Evolutionary conservation across 345 rosid genomes (phyloP), one percentile per base, ranked within the genome.

Genomic region (Citrus australasica): DNA sequence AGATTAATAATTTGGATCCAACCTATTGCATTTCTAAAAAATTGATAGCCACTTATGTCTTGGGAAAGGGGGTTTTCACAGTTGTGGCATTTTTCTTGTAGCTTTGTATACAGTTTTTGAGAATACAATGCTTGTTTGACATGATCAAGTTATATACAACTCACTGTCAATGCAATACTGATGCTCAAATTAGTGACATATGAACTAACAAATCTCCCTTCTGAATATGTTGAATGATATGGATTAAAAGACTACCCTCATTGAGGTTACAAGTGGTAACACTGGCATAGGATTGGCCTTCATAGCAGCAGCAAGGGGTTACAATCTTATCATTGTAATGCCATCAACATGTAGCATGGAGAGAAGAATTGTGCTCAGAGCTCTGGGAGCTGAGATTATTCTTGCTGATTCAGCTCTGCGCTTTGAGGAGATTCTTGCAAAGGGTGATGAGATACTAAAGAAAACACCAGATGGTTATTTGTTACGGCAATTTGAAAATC

Each of bases 271-370:
- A 3, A 76, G 95, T 62, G 97, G 98, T 21, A 92, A 93, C 82
- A 90, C 95, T 0, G 95, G 98, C 78, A 90, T 92, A 40, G 95
- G 93, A 55, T 51, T 94, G 79, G 97, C 95, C 2, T 86, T 79
- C 55, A 77, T 92, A 25, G 93, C 91, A 9, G 97, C 97, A 64
- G 81, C 86, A 25, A 90, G 76, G 79, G 94, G 93, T 53, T 93
- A 90, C 87, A 92, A 81, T 82, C 82, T 89, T 65, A 82, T 90
- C 24, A 73, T 92, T 5, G 62, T 79, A 21, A 89, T 93, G 97
- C 94, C 97, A 16, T 80, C 87, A n/a, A 62, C 82, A 3, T 32
- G 40, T 81, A 93, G 93, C 77, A 24, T 89, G 2, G 98, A 95
- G 82, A 85, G 97, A 85, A 91, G 85, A 81, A 80, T 87, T 55